Base-by-base conservation (phyloP, 305 asterid species). In the Solanum hybrid region DNA sequence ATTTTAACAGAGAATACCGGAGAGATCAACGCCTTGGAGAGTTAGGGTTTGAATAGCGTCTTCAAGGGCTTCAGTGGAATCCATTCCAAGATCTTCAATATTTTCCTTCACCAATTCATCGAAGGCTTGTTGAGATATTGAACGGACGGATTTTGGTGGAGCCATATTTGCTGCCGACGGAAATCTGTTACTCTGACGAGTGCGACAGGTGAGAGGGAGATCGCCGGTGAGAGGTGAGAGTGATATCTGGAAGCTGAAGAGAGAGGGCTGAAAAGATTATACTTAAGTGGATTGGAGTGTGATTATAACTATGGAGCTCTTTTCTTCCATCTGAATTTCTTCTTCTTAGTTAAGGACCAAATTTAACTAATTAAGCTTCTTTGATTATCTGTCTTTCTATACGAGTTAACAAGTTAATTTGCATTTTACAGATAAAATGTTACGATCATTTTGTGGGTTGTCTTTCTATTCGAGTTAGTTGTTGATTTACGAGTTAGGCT, bases 101-200 rank as follows among this genome's bases (percentile, higher is more conserved):
- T 96, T 97, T 89, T 96, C 99, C 90, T 89, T 95, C 91, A 96
- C 98, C 98, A 95, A 95, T 91, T 97, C 99, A 89, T 96, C 98
- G 91, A 96, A 97, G 5, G 99, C 98, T 89, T 92, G 93, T 93
- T 97, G 99, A 12, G 99, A 97, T 89, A 97, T 91, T 26, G 94
- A 42, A 37, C 98, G 98, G 38, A 89, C 94, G 42, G 93, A 89
- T 91, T 92, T 94, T 37, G 93, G 93, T 6, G 98, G 98, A 4
- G 90, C 96, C 98, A 94, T 96, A 51, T 29, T 66, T 90, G 87
- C 90, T 90, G 94, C 26, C 90, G 92, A 29, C 71, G 60, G 27
- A 32, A 60, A 32, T 22, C 31, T n/a, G 66, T 27, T 40, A 38
- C n/a, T n/a, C 10, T 19, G 69, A 14, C 24, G 19, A 29, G 12